Percentiles rank a stretch among this genome's conserved stretches.
These are phyloP conservation scores for Stygiomarasmius scandens DNA, from an alignment of 1,284 basidiomycete species.

Conservation along the genomic window DNA sequence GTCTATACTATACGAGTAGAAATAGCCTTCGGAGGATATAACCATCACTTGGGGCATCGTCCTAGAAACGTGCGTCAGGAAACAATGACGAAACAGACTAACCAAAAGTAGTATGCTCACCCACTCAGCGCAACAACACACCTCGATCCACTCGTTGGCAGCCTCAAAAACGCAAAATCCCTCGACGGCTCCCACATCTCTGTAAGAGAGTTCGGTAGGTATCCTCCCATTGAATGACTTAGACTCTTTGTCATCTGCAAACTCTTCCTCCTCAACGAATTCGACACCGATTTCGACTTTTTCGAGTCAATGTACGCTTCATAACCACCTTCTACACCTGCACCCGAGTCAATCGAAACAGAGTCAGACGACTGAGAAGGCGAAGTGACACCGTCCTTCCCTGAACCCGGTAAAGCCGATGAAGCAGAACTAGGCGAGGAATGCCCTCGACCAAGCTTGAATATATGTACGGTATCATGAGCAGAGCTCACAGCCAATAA, in stretches of 20 bases:
- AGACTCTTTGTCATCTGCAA: slow-evolving; percentile 80
- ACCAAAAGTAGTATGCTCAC: slow-evolving; percentile 48
- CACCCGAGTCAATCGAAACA: slow-evolving; percentile 58
- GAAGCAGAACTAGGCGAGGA: neutral
- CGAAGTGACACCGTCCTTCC: neutral
- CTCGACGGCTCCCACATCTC: slow-evolving; percentile 98
- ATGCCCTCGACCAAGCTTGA: slow-evolving; percentile 67
- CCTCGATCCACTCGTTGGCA: slow-evolving; percentile 80
- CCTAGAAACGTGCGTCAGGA: slow-evolving; percentile 38
- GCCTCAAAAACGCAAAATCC: slow-evolving; percentile 91
- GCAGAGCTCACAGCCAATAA: slow-evolving; percentile 90
- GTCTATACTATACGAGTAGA: slow-evolving; percentile 96
- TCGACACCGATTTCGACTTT: slow-evolving; percentile 62
- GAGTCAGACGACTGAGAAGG: slow-evolving; percentile 46
- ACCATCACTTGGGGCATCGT: slow-evolving; percentile 98
- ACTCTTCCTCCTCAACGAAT: slow-evolving; percentile 70
- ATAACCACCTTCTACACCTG: slow-evolving; percentile 69
- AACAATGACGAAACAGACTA: neutral
- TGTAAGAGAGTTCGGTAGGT: slow-evolving; percentile 88
- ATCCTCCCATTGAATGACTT: slow-evolving; percentile 84
- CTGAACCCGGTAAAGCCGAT: neutral
- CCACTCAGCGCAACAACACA: slow-evolving; percentile 87
- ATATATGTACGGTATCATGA: slow-evolving; percentile 97
- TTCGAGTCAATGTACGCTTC: slow-evolving; percentile 76
- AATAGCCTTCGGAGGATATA: slow-evolving; percentile 92